phyloP scores from a whole-genome alignment of 345 rosid species.

The Gossypioides kirkii region DNA sequence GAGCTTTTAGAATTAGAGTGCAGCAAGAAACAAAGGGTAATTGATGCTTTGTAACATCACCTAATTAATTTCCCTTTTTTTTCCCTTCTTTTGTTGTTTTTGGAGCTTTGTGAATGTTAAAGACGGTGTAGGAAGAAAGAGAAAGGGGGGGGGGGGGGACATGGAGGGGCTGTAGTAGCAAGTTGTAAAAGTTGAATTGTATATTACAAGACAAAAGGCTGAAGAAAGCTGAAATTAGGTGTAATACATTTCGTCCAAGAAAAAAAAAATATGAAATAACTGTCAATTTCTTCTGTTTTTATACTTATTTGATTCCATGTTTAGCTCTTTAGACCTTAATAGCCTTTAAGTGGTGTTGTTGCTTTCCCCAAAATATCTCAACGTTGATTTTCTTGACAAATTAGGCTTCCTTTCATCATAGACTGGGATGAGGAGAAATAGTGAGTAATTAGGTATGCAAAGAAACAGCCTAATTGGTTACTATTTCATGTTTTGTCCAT shows the following conservation, averaged over 20 bases:
- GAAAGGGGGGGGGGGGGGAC: neutral
- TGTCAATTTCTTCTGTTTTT: constrained; percentile 20
- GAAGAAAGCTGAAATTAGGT: constrained; percentile 37
- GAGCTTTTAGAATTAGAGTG: constrained; percentile 53
- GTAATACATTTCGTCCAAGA: constrained; percentile 17
- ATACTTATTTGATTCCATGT: neutral
- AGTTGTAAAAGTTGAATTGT: constrained; percentile 41
- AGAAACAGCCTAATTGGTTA: neutral
- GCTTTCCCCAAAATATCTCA: constrained; percentile 17
- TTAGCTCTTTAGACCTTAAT: neutral
- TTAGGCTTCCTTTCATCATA: neutral
- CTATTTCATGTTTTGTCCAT: neutral
- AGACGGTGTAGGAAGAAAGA: neutral
- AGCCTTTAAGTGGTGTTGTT: neutral
- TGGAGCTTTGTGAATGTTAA: constrained; percentile 18
- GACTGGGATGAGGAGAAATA: neutral
- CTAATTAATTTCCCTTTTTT: neutral
- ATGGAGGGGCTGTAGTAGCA: neutral
- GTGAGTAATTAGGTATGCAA: neutral
- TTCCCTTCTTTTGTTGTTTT: neutral
- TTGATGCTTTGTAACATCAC: constrained; percentile 60
- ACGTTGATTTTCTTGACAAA: constrained; percentile 8
- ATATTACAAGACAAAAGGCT: constrained; percentile 39
- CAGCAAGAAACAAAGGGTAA: constrained; percentile 64
- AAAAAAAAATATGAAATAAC: constrained; percentile 12